Base-by-base conservation (phyloP, 805 yeast genomes). In the Kluyveromyces lactis region DNA sequence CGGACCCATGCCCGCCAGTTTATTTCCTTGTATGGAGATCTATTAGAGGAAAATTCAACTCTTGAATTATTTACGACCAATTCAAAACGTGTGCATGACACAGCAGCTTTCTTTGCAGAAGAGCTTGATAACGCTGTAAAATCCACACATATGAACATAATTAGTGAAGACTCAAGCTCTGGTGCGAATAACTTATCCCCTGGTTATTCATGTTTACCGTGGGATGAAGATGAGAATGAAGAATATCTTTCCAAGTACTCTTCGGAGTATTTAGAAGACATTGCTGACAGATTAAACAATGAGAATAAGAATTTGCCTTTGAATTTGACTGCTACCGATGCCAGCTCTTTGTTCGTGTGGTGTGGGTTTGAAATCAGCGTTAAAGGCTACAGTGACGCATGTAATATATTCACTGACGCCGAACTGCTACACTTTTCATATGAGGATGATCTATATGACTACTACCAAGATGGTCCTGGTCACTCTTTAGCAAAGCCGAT, bases 291-390 rank as follows among this genome's bases (percentile, higher is more conserved):
- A 50, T 62, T 84, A 36, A 73, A 72, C 50, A 54, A 57, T 36
- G 65, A 69, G 35, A 75, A 84, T 40, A 74, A 76, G 2, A 80
- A 77, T 2, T 62, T 67, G 46, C 64, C 74, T 47, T 47, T 83
- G 40, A 69, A 77, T 3, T 15, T 27, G n/a, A 27, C 13, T 6
- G 53, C 66, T 2, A 50, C 57, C 30, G 92, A 85, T 50, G 72
- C 77, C 19, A 60, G 55, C 31, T 60, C 58, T 18, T 50, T 84
- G 47, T 77, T 81, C 51, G 65, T 69, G 11, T 70, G 77, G 62
- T 84, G 94, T 62, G 87, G 85, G 3, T 86, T 70, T 55, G 95
- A 85, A 60, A 62, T 82, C 32, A 84, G 82, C 41, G 83, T 76
- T 7, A 69, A 67, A 43, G 94, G 94, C 12, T 56, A 62, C 40